phyloP scores from a whole-genome alignment of 352 stramenopile species.

The Aphanomyces invadans region DNA sequence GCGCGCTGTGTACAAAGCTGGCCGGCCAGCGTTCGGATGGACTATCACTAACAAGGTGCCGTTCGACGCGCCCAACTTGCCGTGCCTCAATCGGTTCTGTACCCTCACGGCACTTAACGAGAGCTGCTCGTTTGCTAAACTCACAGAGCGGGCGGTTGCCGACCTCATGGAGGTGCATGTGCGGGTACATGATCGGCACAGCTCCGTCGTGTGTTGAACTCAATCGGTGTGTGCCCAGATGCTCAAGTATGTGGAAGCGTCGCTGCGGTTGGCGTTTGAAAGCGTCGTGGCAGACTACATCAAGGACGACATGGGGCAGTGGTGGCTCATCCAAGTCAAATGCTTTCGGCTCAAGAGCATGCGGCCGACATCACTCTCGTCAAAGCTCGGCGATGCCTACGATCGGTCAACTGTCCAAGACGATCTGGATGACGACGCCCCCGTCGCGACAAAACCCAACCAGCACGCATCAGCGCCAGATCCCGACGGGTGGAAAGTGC shows the following conservation, averaged over 20 bases:
- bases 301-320: constrained; percentile 55
- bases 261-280: constrained; percentile 49
- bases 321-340: constrained; percentile 79
- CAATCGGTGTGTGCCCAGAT: constrained; percentile 32
- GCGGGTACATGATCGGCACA: constrained; percentile 43
- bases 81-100: constrained; percentile 12
- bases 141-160: constrained; percentile 61
- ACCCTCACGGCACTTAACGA: constrained; percentile 33
- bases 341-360: constrained; percentile 47
- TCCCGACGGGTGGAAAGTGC: constrained; percentile 32
- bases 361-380: background rate
- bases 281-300: constrained; percentile 61
- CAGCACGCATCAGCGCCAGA: constrained; percentile 25
- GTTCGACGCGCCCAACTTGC: constrained; percentile 33
- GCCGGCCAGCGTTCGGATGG: constrained; percentile 57
- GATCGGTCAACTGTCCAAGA: constrained; percentile 50
- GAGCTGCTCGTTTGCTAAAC: constrained; percentile 67
- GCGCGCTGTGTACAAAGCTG: constrained; percentile 49
- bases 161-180: constrained; percentile 59
- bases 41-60: constrained; percentile 70
- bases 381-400: constrained; percentile 17
- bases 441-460: constrained; percentile 25
- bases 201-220: background rate
- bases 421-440: constrained; percentile 43
- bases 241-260: constrained; percentile 63